Conservation (phyloP, 2,329 filamentous ascomycete genomes). For the Neopestalotiopsis clavispora region DNA sequence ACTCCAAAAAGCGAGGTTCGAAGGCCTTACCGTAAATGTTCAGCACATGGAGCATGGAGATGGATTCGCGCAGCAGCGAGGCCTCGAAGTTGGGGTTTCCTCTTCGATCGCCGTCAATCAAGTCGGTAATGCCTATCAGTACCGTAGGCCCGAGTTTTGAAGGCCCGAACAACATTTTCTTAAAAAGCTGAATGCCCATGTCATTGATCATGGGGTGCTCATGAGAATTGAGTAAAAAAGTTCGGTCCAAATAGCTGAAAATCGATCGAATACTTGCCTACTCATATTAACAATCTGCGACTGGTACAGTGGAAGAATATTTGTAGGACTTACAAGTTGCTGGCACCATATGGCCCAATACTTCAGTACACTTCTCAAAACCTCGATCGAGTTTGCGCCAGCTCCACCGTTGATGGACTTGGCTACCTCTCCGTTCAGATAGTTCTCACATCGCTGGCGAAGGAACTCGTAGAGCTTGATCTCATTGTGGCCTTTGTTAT, state of each 20-base stretch:
- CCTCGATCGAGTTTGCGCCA: constrained; percentile 62
- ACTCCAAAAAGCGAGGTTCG: constrained; percentile 73
- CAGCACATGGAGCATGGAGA: constrained; percentile 86
- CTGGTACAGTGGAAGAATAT: background rate
- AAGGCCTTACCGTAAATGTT: constrained; percentile 80
- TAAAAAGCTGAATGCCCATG: constrained; percentile 78
- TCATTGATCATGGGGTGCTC: constrained; percentile 77
- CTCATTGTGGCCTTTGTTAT: constrained; percentile 61
- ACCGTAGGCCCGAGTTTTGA: constrained; percentile 43
- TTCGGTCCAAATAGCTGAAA: constrained; percentile 93
- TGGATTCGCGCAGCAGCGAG: constrained; percentile 71
- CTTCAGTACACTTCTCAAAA: constrained; percentile 59
- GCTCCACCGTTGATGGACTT: constrained; percentile 56
- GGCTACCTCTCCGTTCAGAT: constrained; percentile 68
- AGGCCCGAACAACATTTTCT: constrained; percentile 56
- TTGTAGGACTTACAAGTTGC: constrained; percentile 66
- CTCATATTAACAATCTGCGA: constrained; percentile 4
- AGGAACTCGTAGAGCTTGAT: constrained; percentile 71
- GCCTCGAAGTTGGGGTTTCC: constrained; percentile 62
- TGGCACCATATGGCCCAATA: constrained; percentile 80
- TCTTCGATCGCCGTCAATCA: constrained; percentile 75
- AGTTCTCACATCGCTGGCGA: constrained; percentile 66
- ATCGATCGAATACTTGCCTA: constrained; percentile 81
- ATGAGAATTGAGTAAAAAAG: constrained; percentile 79
- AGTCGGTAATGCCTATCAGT: constrained; percentile 69